Evolutionary conservation across 2,329 filamentous ascomycete species (phyloP), one percentile per base, ranked within the genome.

Genomic region (Hymenoscyphus linearis): DNA sequence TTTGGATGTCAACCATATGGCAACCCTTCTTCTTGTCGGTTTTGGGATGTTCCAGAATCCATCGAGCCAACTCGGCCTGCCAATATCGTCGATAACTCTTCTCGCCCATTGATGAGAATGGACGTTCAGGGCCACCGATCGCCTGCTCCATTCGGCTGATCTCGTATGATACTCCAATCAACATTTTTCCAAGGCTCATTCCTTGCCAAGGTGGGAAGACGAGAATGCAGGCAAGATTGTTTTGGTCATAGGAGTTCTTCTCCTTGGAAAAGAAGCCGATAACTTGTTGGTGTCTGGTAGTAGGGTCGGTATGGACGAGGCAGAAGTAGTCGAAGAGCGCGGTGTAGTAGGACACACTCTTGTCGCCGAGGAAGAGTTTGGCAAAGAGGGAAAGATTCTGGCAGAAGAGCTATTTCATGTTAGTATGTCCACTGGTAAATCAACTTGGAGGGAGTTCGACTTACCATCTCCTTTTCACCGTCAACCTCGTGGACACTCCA

Each of bases 181-280:
- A 81, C 57, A 98, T 78, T 57, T 91, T 86, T 0, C 95, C 95
- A 0, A 98, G 82, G 1, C 93, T 92, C 66, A 91, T 92, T 65
- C 89, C 87, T 75, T 98, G 93, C 86, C 93, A 98, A 0, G 95
- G 95, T 1, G 95, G 95, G 71, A 98, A 98, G 16, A 98, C 84
- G 6, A 98, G 81, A 68, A 99, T 99, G 73, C 95, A 99, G 0
- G 95, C 95, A 4, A 99, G 82, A 67, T 98, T 99, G 75, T 99
- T 98, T 71, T 93, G 93, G 71, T 99, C 95, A 93, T 95, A 99
- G 3, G 91, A 96, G 80, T 97, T 89, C 74, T 98, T 98, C 75
- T 99, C 95, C 74, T 99, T 98, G 65, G 90, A 96, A 78, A 98
- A 99, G 81, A 98, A 98, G n/a, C 95, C 95, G 1, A 93, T 85